phyloP scores from a whole-genome alignment of 2,329 filamentous ascomycete genomes.

The Aspergillus aculeatinus region DNA sequence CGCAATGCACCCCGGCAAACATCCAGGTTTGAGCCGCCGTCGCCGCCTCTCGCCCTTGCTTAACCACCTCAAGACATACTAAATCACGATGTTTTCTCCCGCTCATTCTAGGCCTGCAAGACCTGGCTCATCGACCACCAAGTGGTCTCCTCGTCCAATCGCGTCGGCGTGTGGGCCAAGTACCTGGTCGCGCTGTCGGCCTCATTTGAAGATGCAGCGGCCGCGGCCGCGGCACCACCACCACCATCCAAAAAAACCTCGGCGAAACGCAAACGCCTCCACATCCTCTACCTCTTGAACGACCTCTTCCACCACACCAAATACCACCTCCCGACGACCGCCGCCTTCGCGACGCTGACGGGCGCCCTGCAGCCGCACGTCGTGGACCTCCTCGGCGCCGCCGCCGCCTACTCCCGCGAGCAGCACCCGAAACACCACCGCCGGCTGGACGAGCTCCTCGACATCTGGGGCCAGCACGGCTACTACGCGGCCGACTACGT shows the following conservation, averaged over 20 bases:
- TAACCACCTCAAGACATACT: conserved; percentile 30
- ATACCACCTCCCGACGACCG: conserved; percentile 46
- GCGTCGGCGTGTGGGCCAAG: conserved; percentile 68
- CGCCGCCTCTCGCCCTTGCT: conserved; percentile 20
- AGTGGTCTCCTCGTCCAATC: conserved; percentile 64
- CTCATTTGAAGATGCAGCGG: conserved; percentile 48
- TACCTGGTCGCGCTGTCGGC: conserved; percentile 70
- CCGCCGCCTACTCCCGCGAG: conserved; percentile 53
- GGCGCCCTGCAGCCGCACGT: conserved; percentile 60
- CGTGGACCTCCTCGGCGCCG: conserved; percentile 61
- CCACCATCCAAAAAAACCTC: conserved; percentile 44
- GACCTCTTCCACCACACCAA: conserved; percentile 73
- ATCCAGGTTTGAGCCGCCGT: conserved; percentile 74
- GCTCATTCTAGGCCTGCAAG: conserved; percentile 71
- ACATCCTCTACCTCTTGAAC: conserved; percentile 75
- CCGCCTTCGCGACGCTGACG: conserved; percentile 52
- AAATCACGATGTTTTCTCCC: conserved; percentile 27
- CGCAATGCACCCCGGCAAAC: conserved; percentile 74
- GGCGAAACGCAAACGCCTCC: conserved; percentile 66
- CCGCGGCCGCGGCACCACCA: background rate
- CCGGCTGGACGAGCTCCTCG: conserved; percentile 64
- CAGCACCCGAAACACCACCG: conserved; percentile 64
- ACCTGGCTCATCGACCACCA: conserved; percentile 72
- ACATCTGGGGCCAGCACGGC: conserved; percentile 66
- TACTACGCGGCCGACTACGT: conserved; percentile 61